A percentile compares a stretch with the other conserved stretches of the same genome.
These are phyloP conservation scores for Escovopsis weberi DNA, from an alignment of 2,329 filamentous ascomycete species.

Conservation along the genomic window DNA sequence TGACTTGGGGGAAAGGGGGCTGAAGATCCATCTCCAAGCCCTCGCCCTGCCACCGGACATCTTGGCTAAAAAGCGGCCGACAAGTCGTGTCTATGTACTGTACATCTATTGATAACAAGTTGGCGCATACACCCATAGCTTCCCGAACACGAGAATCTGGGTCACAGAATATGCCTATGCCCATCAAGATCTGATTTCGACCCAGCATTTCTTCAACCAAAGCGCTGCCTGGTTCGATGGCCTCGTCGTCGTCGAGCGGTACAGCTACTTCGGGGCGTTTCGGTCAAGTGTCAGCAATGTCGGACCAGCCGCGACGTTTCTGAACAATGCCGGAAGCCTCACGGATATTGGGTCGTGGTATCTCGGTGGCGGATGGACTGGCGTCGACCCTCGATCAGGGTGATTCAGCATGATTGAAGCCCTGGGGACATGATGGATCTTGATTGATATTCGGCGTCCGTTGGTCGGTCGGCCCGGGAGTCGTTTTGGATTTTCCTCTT, in stretches of 20 bases:
- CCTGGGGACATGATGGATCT: background rate
- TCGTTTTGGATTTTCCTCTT: background rate
- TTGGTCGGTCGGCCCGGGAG: too few relatives aligned
- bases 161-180: conserved; percentile 62
- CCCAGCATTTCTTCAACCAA: conserved; percentile 54
- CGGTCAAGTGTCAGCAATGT: conserved; percentile 56
- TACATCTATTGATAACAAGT: too few relatives aligned
- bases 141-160: conserved; percentile 53
- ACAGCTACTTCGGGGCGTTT: conserved; percentile 66
- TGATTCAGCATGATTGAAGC: background rate
- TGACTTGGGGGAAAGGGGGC: background rate
- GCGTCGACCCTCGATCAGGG: conserved; percentile 20
- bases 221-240: conserved; percentile 51
- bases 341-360: conserved; percentile 70
- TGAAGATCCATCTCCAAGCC: background rate
- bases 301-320: conserved; percentile 56
- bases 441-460: too few relatives aligned
- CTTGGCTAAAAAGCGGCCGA: too few relatives aligned
- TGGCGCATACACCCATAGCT: conserved; percentile 21
- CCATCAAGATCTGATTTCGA: conserved; percentile 39
- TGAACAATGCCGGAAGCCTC: conserved; percentile 51
- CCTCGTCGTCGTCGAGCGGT: conserved; percentile 43
- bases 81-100: background rate
- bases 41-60: background rate
- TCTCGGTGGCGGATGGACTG: conserved; percentile 39